Base-by-base conservation (phyloP, 176 grass and related monocot genomes). In the Poa pratensis region DNA sequence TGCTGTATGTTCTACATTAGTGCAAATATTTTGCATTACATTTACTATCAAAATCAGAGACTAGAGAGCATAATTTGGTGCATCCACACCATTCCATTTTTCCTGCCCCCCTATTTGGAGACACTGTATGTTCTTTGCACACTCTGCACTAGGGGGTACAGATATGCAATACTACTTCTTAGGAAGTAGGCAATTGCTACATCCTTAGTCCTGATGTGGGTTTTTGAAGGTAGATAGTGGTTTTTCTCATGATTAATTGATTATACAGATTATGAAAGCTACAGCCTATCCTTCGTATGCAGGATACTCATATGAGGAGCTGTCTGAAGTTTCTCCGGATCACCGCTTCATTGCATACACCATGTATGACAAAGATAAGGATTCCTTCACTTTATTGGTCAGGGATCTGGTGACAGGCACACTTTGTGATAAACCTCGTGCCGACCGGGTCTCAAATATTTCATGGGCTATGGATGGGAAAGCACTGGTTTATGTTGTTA, bases 351-450 rank as follows among this genome's bases (percentile, higher is more conserved):
- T 98, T 87, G 96, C 93, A 73, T 98, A 98, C 87, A 95, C 93
- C 26, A 95, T 98, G 96, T 94, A 95, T 76, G 87, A 98, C 66
- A 98, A 98, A 88, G 93, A 95, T 40, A 95, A 95, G 85, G 91
- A 92, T 42, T 94, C 87, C 37, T 98, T 98, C 81, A 93, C 87
- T 42, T 85, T 98, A 94, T 76, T 92, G 82, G 91, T 98, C 48
- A 92, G 87, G 78, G 93, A 98, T 85, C 88, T 98, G 49, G 84
- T 87, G 63, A 92, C 87, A 30, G 96, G 96, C 46, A 72, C 87
- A 54, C 87, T 95, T 87, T 90, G 84, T 12, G 83, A 95, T 76
- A 92, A 86, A 81, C 96, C 96, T 62, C 61, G 70, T 84, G 91
- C 87, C 46, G 89, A 95, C 73, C 75, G 86, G 75, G 91, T 98